Conservation (phyloP, 2,329 filamentous ascomycete species). For the Cryphonectria naterciae region DNA sequence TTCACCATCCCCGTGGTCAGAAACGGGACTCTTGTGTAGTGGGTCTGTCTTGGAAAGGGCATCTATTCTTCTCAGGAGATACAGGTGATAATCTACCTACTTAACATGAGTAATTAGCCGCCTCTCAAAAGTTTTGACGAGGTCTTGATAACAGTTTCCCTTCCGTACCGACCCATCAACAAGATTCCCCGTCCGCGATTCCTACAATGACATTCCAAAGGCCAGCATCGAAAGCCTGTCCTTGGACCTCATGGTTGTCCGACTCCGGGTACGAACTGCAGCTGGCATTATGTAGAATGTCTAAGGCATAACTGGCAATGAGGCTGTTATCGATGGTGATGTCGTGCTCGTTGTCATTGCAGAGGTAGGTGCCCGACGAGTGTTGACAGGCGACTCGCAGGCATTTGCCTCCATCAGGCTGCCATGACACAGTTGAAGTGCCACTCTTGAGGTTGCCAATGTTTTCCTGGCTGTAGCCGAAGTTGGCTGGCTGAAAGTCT, state of each 20-base stretch:
- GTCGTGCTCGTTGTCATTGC: conserved; percentile 11
- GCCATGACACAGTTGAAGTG: conserved; percentile 1
- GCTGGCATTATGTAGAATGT: neutral
- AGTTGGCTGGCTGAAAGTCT: conserved; percentile 8
- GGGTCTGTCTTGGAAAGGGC: too few species aligned
- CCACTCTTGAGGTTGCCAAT: conserved; percentile 3
- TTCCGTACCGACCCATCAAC: neutral
- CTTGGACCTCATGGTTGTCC: neutral
- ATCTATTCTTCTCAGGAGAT: too few species aligned
- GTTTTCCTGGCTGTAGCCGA: conserved; percentile 3
- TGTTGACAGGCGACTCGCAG: conserved; percentile 1
- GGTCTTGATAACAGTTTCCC: too few species aligned
- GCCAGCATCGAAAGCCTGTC: conserved; percentile 18
- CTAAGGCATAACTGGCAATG: conserved; percentile 1
- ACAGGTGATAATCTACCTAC: too few species aligned
- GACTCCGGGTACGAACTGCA: conserved; percentile 9
- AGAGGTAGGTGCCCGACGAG: conserved; percentile 12
- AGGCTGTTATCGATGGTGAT: neutral
- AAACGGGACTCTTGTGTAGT: too few species aligned
- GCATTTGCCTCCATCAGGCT: conserved; percentile 10
- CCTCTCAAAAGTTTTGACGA: neutral
- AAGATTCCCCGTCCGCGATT: conserved; percentile 1
- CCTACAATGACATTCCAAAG: conserved; percentile 19
- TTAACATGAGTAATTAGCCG: too few species aligned
- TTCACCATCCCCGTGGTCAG: too few species aligned